These are phyloP conservation scores for Teratosphaeriaceae sp. DNA, from an alignment of 2,329 filamentous ascomycete species.

Conservation along the genomic window DNA sequence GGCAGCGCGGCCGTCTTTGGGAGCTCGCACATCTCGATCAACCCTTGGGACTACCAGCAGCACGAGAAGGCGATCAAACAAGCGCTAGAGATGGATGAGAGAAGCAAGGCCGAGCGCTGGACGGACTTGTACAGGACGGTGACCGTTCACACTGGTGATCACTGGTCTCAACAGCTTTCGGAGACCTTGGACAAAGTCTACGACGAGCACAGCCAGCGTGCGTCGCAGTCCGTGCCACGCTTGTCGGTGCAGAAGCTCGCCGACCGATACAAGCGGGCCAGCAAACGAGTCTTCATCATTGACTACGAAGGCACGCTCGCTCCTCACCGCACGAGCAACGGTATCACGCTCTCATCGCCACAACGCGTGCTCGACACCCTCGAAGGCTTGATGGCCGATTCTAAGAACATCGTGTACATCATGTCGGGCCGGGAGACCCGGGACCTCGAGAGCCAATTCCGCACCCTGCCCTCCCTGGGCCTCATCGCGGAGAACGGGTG, in stretches of 20 bases:
- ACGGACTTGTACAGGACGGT: constrained; percentile 65
- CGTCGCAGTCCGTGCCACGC: constrained; percentile 80
- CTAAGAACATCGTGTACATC: constrained; percentile 80
- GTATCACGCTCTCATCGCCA: constrained; percentile 79
- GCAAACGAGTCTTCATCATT: constrained; percentile 74
- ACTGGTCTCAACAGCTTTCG: constrained; percentile 77
- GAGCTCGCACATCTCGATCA: constrained; percentile 74
- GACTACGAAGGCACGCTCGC: constrained; percentile 93
- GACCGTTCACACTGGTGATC: constrained; percentile 71
- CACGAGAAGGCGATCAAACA: constrained; percentile 79
- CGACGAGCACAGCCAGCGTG: constrained; percentile 75
- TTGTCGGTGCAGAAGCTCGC: constrained; percentile 62
- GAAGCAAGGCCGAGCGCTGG: constrained; percentile 72
- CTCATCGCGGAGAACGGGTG: constrained; percentile 94
- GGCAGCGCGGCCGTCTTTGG: constrained; percentile 83
- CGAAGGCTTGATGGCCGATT: constrained; percentile 72
- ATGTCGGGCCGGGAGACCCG: constrained; percentile 87
- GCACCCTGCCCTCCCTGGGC: constrained; percentile 73
- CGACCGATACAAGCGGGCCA: constrained; percentile 58
- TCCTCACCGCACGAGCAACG: constrained; percentile 75
- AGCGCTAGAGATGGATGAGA: constrained; percentile 71
- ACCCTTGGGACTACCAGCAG: constrained; percentile 90
- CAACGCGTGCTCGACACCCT: constrained; percentile 78
- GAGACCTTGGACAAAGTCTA: constrained; percentile 67
- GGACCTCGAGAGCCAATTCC: constrained; percentile 81